Evolutionary conservation across 768 basidiomycete genomes (phyloP).

Genomic region (Chalciporus chontae): DNA sequence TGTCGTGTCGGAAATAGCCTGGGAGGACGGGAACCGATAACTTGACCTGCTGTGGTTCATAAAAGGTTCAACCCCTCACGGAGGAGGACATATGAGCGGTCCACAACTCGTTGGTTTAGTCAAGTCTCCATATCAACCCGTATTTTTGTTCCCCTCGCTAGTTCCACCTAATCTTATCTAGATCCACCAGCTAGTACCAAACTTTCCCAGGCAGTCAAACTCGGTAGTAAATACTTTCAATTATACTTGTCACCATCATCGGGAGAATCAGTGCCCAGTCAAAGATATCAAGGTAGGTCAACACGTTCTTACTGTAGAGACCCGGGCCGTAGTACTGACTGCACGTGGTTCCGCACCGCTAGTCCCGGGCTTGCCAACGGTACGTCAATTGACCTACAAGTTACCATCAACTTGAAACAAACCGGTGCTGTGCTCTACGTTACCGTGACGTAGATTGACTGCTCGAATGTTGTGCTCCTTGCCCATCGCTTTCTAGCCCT

Average conservation of each 20-base stretch:
- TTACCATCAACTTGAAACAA: conserved; percentile 24
- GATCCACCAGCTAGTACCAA: neutral
- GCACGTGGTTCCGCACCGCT: neutral
- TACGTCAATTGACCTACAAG: conserved; percentile 2
- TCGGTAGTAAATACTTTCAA: too few species aligned
- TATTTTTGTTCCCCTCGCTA: neutral
- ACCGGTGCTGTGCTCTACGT: conserved; percentile 17
- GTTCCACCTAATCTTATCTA: neutral
- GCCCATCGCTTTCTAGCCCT: too few species aligned
- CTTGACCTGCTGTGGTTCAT: neutral
- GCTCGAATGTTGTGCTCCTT: neutral
- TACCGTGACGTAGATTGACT: neutral
- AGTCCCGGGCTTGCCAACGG: conserved; percentile 3
- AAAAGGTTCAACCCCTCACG: neutral
- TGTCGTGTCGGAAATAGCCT: conserved; percentile 24
- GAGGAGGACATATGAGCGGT: neutral
- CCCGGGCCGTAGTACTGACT: too few species aligned
- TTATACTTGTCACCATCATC: too few species aligned
- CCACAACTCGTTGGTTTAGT: neutral
- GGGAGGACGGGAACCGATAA: conserved; percentile 7
- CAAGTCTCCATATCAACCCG: conserved; percentile 23
- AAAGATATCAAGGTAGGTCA: too few species aligned
- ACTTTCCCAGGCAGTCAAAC: neutral
- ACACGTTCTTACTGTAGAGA: too few species aligned
- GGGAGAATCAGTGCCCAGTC: too few species aligned